Evolutionary conservation across 352 stramenopile species (phyloP).

Genomic region (Pythium aquatile): DNA sequence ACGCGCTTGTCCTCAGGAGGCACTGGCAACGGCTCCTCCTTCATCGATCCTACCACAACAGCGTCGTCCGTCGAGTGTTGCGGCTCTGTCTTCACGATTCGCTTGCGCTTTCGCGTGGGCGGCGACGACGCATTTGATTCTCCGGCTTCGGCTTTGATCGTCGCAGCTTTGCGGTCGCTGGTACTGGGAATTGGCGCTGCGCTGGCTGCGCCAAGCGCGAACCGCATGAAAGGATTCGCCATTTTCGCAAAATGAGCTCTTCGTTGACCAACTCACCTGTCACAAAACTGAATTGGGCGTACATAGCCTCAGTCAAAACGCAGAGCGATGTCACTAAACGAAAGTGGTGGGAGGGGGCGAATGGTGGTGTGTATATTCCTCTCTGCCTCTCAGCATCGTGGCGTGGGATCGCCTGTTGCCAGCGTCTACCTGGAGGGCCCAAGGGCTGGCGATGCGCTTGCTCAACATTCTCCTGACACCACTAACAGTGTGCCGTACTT

Average conservation of each 20-base stretch:
- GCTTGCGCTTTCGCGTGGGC: slow-evolving; percentile 15
- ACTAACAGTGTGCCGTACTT: slow-evolving; percentile 1
- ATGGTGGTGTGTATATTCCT: neutral
- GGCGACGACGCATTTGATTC: neutral
- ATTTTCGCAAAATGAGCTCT: slow-evolving; percentile 1
- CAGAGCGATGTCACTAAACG: neutral
- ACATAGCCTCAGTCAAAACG: neutral
- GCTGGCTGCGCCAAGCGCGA: slow-evolving; percentile 38
- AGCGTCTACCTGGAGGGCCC: neutral
- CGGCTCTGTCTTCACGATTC: slow-evolving; percentile 6
- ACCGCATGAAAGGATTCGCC: slow-evolving; percentile 64
- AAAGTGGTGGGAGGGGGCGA: neutral
- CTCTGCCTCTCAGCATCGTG: neutral
- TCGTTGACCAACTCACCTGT: slow-evolving; percentile 9
- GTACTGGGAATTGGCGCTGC: neutral
- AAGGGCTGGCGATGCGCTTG: neutral
- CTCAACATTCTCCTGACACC: neutral
- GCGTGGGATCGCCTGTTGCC: neutral
- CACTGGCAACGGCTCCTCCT: neutral
- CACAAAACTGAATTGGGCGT: slow-evolving; percentile 11
- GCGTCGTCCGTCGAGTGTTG: neutral
- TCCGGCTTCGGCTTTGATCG: neutral
- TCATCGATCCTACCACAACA: neutral
- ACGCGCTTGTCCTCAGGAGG: slow-evolving; percentile 28
- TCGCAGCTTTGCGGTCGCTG: neutral